Evolutionary conservation across 305 asterid genomes (phyloP).

Genomic region (Fraxinus platypoda): DNA sequence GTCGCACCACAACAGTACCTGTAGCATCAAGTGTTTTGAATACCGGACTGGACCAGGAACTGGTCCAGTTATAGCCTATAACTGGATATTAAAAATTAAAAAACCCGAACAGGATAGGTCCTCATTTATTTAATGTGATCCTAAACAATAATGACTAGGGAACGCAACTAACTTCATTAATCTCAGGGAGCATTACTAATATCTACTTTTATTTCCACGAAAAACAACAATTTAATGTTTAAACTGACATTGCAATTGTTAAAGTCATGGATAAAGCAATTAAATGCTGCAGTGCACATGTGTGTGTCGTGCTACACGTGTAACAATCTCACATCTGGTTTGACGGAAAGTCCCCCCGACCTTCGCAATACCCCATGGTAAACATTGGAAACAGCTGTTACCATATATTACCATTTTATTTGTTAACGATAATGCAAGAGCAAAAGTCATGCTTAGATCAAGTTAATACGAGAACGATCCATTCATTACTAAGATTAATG

Average conservation of each 20-base stretch:
- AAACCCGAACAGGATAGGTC: background rate
- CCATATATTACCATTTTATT: background rate
- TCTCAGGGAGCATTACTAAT: background rate
- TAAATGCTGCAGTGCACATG: background rate
- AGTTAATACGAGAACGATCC: background rate
- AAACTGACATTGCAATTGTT: background rate
- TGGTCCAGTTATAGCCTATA: background rate
- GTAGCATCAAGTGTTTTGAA: background rate
- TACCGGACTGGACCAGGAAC: background rate
- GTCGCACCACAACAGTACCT: background rate
- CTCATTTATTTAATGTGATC: background rate
- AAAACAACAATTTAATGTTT: background rate
- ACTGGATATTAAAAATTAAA: background rate
- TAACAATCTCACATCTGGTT: background rate
- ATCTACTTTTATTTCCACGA: background rate
- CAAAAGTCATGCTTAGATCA: background rate
- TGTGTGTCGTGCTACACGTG: background rate
- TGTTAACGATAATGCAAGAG: background rate
- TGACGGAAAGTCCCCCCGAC: background rate
- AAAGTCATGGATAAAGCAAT: background rate
- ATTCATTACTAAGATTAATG: constrained; percentile 4
- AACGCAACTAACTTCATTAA: background rate
- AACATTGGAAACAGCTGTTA: background rate
- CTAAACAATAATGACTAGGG: background rate
- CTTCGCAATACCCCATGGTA: background rate